Evolutionary conservation across 2,329 filamentous ascomycete genomes (phyloP).

Genomic region (Pyricularia sp.): DNA sequence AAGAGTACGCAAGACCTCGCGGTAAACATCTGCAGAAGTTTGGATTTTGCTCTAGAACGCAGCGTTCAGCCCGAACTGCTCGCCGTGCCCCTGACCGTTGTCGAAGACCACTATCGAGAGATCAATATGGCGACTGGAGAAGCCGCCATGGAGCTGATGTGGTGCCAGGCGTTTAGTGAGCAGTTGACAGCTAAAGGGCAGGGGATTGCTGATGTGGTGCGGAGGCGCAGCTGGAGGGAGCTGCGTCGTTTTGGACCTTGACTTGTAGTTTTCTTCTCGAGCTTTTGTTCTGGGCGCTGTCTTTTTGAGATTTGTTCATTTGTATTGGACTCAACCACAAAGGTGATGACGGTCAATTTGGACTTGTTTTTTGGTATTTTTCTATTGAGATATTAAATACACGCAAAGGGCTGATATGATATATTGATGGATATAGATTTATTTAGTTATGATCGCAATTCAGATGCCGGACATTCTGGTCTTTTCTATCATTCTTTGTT

Average conservation of each 20-base stretch:
- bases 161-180: constrained; percentile 34
- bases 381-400: not conserved
- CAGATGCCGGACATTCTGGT: not conserved
- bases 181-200: constrained; percentile 30
- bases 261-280: not conserved
- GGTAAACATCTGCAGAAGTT: constrained; percentile 37
- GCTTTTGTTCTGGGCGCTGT: not conserved
- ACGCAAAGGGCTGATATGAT: not conserved
- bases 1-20: constrained; percentile 34
- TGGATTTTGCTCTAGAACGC: constrained; percentile 35
- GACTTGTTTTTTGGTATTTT: not conserved
- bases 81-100: constrained; percentile 30
- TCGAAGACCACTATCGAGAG: constrained; percentile 30
- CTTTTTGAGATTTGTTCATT: not conserved
- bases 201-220: constrained; percentile 27
- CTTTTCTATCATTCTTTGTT: not conserved
- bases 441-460: not conserved
- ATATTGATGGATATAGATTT: not conserved
- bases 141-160: constrained; percentile 34
- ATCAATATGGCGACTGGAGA: constrained; percentile 28
- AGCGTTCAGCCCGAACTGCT: constrained; percentile 38
- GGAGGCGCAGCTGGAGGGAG: constrained; percentile 28
- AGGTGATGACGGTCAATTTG: not conserved
- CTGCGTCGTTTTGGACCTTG: constrained; percentile 12
- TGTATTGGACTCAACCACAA: not conserved